These are phyloP conservation scores for Malus asiatica DNA, from an alignment of 306 rosid species.

Conservation along the genomic window DNA sequence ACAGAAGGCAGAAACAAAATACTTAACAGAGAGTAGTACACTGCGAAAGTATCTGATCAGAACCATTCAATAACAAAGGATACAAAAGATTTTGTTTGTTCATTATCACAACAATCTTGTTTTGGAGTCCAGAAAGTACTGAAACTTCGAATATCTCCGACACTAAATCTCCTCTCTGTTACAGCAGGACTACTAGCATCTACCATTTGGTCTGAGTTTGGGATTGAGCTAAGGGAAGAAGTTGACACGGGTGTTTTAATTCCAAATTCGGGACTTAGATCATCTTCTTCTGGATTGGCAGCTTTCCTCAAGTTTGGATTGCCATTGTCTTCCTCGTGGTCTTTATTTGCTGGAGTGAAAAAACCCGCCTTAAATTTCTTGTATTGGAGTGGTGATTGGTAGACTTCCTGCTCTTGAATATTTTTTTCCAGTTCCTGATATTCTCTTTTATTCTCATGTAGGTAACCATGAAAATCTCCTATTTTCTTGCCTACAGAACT, in stretches of 20 bases:
- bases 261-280: slow-evolving; percentile 59
- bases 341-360: slow-evolving; percentile 32
- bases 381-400: slow-evolving; percentile 29
- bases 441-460: slow-evolving; percentile 33
- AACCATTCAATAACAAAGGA: slow-evolving; percentile 38
- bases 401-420: slow-evolving; percentile 27
- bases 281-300: slow-evolving; percentile 35
- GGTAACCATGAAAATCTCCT: slow-evolving; percentile 20
- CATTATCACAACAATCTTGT: slow-evolving; percentile 27
- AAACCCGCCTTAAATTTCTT: slow-evolving; percentile 17
- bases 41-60: slow-evolving; percentile 13
- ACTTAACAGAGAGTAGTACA: slow-evolving; percentile 12
- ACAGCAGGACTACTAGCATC: slow-evolving; percentile 32
- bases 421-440: slow-evolving; percentile 20
- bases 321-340: slow-evolving; percentile 21
- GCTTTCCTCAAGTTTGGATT: slow-evolving; percentile 23
- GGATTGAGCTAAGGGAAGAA: slow-evolving; percentile 45
- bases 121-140: slow-evolving; percentile 30
- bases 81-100: slow-evolving; percentile 45
- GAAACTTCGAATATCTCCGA: slow-evolving; percentile 38
- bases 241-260: slow-evolving; percentile 37
- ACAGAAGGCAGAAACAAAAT: slow-evolving; percentile 26
- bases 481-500: slow-evolving; percentile 28
- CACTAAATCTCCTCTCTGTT: slow-evolving; percentile 31
- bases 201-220: slow-evolving; percentile 29